These are phyloP conservation scores for Candida sp. DNA, from an alignment of 1,139 yeast genomes.

Conservation along the genomic window DNA sequence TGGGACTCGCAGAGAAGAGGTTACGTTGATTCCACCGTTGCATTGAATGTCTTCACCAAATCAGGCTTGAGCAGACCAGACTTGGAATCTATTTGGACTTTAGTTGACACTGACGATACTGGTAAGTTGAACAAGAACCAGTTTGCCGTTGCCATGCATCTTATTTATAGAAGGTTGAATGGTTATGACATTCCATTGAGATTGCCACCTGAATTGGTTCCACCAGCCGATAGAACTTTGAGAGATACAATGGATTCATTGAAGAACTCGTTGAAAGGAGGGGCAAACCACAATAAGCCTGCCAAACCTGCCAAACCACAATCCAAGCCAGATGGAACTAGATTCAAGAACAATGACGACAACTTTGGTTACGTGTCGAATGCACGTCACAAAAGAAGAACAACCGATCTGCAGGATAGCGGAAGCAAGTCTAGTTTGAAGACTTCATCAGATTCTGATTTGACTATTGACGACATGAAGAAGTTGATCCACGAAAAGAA, in stretches of 20 bases:
- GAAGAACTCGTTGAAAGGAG: slow-evolving; percentile 47
- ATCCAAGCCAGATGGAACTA: slow-evolving; percentile 52
- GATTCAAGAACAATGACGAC: slow-evolving; percentile 72
- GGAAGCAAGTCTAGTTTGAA: slow-evolving; percentile 19
- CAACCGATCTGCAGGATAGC: slow-evolving; percentile 13
- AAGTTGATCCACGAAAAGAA: slow-evolving; percentile 72
- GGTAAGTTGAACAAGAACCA: slow-evolving; percentile 80
- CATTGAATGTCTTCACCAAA: slow-evolving; percentile 87
- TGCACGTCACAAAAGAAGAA: slow-evolving; percentile 60
- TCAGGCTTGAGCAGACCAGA: slow-evolving; percentile 88
- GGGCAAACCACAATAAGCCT: slow-evolving; percentile 34
- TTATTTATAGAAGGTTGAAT: slow-evolving; percentile 74
- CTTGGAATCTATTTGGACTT: slow-evolving; percentile 89
- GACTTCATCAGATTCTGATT: slow-evolving; percentile 31
- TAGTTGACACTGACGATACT: slow-evolving; percentile 70
- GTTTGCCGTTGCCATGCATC: slow-evolving; percentile 84
- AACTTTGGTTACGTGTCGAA: slow-evolving; percentile 68
- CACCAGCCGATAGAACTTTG: slow-evolving; percentile 74
- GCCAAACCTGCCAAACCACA: slow-evolving; percentile 18
- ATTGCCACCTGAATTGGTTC: slow-evolving; percentile 75
- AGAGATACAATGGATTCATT: slow-evolving; percentile 49
- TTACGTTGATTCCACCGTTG: slow-evolving; percentile 76
- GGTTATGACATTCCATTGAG: slow-evolving; percentile 75
- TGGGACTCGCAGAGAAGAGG: slow-evolving; percentile 82
- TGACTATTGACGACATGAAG: slow-evolving; percentile 55